These are phyloP conservation scores for Nannochloris sp. DNA, from an alignment of 139 green algal genomes.

Conservation along the genomic window DNA sequence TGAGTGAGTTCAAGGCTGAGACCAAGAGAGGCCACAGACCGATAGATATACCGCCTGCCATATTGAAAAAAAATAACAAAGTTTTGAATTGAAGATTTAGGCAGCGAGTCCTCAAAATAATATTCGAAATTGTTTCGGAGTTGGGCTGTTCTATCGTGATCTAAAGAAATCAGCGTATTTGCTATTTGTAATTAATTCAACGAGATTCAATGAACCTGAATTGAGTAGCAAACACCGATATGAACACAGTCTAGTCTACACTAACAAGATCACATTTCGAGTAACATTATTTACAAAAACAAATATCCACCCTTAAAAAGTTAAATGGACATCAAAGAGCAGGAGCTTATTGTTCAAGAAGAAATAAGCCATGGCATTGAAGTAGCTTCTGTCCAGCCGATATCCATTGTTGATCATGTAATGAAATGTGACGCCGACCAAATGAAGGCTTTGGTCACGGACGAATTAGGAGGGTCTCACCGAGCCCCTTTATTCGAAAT, in stretches of 20 bases:
- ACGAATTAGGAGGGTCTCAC: constrained; percentile 33
- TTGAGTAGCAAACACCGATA: no score
- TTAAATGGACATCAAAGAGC: no score
- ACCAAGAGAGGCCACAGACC: neutral
- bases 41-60: neutral
- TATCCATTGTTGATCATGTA: constrained; percentile 33
- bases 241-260: no score
- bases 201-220: no score
- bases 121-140: no score
- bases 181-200: no score
- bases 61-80: neutral
- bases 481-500: constrained; percentile 22
- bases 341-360: no score
- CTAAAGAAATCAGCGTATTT: neutral
- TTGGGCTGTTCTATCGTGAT: neutral
- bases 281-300: no score
- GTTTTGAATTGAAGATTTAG: neutral
- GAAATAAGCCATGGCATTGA: no score
- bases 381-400: constrained; percentile 25
- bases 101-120: neutral
- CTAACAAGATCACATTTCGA: no score
- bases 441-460: neutral
- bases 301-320: no score
- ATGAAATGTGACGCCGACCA: neutral
- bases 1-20: neutral